A percentile compares a stretch with the other conserved stretches of the same genome.
Conservation (phyloP, 2,329 filamentous ascomycete species). For the Botrytis deweyae region DNA sequence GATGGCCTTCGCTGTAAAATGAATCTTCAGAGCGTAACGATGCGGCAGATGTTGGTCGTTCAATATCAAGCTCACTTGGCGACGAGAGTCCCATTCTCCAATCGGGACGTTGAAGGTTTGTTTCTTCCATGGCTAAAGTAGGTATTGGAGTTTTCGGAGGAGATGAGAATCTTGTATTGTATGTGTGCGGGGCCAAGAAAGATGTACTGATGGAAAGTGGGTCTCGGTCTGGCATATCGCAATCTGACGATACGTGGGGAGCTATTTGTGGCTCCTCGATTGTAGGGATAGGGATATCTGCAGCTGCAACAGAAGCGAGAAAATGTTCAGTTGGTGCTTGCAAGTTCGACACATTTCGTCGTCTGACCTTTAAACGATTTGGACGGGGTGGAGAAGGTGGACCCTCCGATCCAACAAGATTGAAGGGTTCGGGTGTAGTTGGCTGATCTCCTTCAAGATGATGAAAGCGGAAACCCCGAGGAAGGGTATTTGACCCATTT, state of each 20-base stretch:
- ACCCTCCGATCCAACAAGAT: conserved; percentile 27
- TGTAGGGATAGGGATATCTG: conserved; percentile 63
- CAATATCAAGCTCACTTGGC: conserved; percentile 30
- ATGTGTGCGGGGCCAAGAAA: conserved; percentile 31
- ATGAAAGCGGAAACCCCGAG: conserved; percentile 37
- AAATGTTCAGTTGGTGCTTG: conserved; percentile 63
- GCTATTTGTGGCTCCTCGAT: conserved; percentile 56
- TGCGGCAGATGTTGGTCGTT: conserved; percentile 33
- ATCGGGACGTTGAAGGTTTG: conserved; percentile 31
- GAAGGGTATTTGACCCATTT: conserved; percentile 37
- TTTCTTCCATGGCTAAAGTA: conserved; percentile 25
- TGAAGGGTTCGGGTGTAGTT: conserved; percentile 36
- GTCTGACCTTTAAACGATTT: conserved; percentile 35
- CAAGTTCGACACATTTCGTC: conserved; percentile 37
- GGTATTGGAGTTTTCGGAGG: conserved; percentile 61
- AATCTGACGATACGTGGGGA: conserved; percentile 28
- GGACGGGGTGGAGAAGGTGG: conserved; percentile 38
- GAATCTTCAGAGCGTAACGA: conserved; percentile 50
- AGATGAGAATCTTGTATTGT: conserved; percentile 38
- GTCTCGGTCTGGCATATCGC: conserved; percentile 33
- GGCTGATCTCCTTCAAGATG: conserved; percentile 31
- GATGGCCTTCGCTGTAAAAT: conserved; percentile 55
- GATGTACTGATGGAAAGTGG: conserved; percentile 24
- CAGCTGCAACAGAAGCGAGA: conserved; percentile 64
- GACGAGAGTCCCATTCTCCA: conserved; percentile 35